These are phyloP conservation scores for Epichloe sp. DNA, from an alignment of 2,329 filamentous ascomycete genomes.

Conservation along the genomic window DNA sequence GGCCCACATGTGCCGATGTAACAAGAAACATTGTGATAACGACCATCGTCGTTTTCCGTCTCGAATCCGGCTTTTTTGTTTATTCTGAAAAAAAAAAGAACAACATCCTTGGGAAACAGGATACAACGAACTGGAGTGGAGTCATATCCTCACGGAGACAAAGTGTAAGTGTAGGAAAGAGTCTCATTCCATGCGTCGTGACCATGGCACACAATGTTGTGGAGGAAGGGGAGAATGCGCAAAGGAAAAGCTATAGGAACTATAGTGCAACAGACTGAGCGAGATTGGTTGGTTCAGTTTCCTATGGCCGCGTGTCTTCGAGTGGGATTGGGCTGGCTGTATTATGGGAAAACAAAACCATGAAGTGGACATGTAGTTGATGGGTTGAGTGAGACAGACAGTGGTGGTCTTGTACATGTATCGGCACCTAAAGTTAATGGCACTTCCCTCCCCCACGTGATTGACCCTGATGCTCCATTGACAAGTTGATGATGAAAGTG, in stretches of 20 bases:
- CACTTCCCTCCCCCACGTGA: constrained; percentile 2
- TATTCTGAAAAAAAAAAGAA: neutral
- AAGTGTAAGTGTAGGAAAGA: neutral
- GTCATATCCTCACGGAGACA: neutral
- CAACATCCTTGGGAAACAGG: neutral
- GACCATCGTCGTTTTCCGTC: neutral
- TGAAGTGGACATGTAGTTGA: no score
- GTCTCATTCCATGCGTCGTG: neutral
- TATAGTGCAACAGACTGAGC: no score
- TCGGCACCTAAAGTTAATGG: constrained; percentile 6
- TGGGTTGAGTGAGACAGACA: neutral
- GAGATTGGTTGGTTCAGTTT: no score
- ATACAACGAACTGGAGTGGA: neutral
- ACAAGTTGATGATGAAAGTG: no score
- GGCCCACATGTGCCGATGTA: constrained; percentile 22
- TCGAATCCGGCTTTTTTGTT: neutral
- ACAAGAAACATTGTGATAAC: neutral
- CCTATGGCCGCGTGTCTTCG: no score
- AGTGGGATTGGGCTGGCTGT: no score
- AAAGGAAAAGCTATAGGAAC: no score
- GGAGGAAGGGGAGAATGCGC: no score
- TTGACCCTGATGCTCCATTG: neutral
- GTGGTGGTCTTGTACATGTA: constrained; percentile 7
- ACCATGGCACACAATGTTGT: neutral
- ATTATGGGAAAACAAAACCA: no score